phyloP scores from a whole-genome alignment of 176 grass and related monocot species.

The Lolium perenne region DNA sequence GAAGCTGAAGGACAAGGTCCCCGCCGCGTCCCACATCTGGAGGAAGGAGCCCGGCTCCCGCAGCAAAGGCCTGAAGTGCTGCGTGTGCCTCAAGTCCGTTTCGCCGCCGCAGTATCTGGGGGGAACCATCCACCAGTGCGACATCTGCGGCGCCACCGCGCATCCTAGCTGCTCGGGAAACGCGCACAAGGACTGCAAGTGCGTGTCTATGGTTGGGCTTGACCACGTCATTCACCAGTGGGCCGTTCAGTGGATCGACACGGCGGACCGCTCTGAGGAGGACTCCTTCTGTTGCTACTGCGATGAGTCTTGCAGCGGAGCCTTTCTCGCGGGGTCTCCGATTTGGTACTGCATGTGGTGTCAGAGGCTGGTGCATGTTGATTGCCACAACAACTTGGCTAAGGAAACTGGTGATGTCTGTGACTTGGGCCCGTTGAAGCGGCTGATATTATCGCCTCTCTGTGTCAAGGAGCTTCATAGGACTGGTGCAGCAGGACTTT shows the following conservation, averaged over 20 bases:
- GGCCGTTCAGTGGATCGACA: conserved; percentile 80
- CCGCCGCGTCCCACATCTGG: conserved; percentile 72
- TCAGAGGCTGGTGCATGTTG: conserved; percentile 79
- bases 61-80: conserved; percentile 78
- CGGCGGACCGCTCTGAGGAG: conserved; percentile 64
- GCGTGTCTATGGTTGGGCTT: conserved; percentile 72
- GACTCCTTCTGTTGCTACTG: conserved; percentile 83
- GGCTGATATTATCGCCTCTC: conserved; percentile 80
- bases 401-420: conserved; percentile 81
- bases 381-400: conserved; percentile 80
- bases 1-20: conserved; percentile 72
- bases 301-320: conserved; percentile 77
- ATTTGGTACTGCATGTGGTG: conserved; percentile 97
- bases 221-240: conserved; percentile 83
- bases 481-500: conserved; percentile 58
- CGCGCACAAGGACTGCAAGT: conserved; percentile 86
- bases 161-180: conserved; percentile 78
- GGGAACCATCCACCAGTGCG: conserved; percentile 58
- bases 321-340: conserved; percentile 65
- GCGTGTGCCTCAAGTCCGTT: conserved; percentile 76
- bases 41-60: conserved; percentile 54
- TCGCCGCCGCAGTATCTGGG: conserved; percentile 51
- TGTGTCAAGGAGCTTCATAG: conserved; percentile 72
- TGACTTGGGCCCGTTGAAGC: conserved; percentile 78
- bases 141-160: conserved; percentile 74